Percentiles rank a stretch among this genome's conserved stretches.
Evolutionary conservation across 2,329 filamentous ascomycete genomes (phyloP).

Genomic region (Gaeumannomyces tritici): DNA sequence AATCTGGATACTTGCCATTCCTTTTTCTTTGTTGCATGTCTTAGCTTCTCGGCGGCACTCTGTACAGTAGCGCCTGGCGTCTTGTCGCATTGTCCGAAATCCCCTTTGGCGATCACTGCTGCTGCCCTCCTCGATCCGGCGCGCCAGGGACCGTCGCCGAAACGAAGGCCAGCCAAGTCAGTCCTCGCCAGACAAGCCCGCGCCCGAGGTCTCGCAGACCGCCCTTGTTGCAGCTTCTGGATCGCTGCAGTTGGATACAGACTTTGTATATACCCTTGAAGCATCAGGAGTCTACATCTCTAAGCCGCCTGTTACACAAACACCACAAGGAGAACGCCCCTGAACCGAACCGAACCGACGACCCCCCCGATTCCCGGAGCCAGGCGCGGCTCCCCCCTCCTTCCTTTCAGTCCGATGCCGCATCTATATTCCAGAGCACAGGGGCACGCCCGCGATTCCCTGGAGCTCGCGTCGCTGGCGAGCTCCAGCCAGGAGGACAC

Average conservation of each 20-base stretch:
- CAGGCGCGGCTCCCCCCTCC: not conserved
- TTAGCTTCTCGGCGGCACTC: not conserved
- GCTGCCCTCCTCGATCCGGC: not conserved
- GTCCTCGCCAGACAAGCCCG: not conserved
- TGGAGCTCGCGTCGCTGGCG: conserved; percentile 91
- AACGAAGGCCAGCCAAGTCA: not conserved
- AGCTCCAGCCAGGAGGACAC: conserved; percentile 63
- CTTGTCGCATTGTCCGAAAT: not conserved
- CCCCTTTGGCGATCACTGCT: not conserved
- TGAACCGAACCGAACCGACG: not conserved
- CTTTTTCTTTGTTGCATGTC: not conserved
- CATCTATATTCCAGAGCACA: conserved; percentile 32
- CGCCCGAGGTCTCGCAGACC: not conserved
- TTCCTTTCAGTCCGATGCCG: conserved; percentile 19
- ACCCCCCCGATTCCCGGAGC: not conserved
- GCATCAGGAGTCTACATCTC: not conserved
- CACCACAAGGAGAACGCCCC: not conserved
- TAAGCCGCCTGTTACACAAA: not conserved
- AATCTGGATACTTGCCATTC: not conserved
- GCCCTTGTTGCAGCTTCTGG: not conserved
- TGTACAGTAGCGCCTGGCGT: not conserved
- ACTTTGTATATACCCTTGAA: not conserved
- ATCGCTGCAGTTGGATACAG: not conserved
- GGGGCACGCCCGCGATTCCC: conserved; percentile 66
- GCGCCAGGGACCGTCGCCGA: not conserved